Evolutionary conservation across 805 yeast species (phyloP), one percentile per base, ranked within the genome.

Genomic region (Kurtzmaniella fragi): DNA sequence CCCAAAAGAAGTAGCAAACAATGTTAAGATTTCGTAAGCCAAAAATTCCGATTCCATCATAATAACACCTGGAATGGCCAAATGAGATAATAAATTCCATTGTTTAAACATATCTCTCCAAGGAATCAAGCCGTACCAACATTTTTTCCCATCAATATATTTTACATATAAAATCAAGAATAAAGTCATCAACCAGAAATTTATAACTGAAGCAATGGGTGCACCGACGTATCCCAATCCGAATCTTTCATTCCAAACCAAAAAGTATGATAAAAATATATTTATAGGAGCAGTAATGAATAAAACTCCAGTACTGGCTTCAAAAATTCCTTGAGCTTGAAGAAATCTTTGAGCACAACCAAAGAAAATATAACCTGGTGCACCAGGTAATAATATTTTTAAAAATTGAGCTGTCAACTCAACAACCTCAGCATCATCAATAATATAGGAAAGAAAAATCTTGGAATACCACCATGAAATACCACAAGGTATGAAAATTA

Each of bases 51-150:
- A 58, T 49, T 67, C 73, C 17, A 69, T 51, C 75, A 69, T 69
- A 23, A 69, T 55, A 29, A 69, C 65, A 5, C 75, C 73, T 1
- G 75, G 75, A 17, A 69, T 50, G 0, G 73, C 75, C 42, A 69
- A 53, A 31, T 56, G 60, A 11, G 56, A 54, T 16, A 69, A 46
- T 27, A 51, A 53, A 17, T 58, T 52, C 73, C 73, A 69, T 38
- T 59, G 58, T 23, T 43, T 46, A 39, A 66, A 59, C 17, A 67
- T 40, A 38, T 64, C 62, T 2, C 48, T 28, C 0, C 73, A 47
- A 25, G 77, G 66, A 15, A 55, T 56, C 5, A 67, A 25, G 0
- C 91, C 91, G 44, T 65, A 73, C 91, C 91, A 84, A 50, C 91
- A 84, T 48, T 75, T 72, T 23, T 57, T 59, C 1, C 90, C 91